phyloP scores from a whole-genome alignment of 2,329 filamentous ascomycete species.

The Aureobasidium sp. region DNA sequence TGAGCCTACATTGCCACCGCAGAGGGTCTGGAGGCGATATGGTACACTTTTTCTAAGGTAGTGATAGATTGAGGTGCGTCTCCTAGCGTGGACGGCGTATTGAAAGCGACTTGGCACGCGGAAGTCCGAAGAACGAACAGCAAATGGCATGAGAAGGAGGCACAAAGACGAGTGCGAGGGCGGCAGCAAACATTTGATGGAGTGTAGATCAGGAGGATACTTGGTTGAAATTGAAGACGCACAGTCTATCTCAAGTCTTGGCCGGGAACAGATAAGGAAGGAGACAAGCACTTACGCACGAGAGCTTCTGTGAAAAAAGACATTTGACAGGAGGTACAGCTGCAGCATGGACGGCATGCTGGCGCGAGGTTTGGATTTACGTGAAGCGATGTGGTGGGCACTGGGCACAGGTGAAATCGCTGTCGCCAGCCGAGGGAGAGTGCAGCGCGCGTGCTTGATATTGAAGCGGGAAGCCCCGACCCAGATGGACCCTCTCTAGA shows the following conservation, averaged over 20 bases:
- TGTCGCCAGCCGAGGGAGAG: not conserved
- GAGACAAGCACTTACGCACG: slow-evolving; percentile 11
- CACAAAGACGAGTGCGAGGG: not conserved
- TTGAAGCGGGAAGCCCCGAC: not conserved
- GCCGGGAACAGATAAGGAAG: slow-evolving; percentile 9
- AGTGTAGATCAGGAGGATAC: slow-evolving; percentile 10
- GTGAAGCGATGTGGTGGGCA: not conserved
- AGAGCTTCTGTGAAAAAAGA: not conserved
- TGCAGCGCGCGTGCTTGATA: not conserved
- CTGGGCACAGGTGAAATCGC: not conserved
- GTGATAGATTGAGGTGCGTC: slow-evolving; percentile 6
- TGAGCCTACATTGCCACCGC: not conserved
- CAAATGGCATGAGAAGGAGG: not conserved
- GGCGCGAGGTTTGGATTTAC: not conserved
- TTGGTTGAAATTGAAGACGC: slow-evolving; percentile 7
- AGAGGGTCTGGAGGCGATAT: not conserved
- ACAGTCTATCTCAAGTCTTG: slow-evolving; percentile 8
- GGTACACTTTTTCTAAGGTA: not conserved
- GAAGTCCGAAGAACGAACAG: not conserved
- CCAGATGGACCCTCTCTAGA: not conserved
- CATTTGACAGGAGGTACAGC: not conserved
- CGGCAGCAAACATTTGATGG: slow-evolving; percentile 3
- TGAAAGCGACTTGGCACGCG: slow-evolving; percentile 9
- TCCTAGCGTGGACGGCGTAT: not conserved
- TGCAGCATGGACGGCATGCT: not conserved